Base-by-base conservation (phyloP, 208 protist genomes). In the Acanthamoeba rhysodes region DNA sequence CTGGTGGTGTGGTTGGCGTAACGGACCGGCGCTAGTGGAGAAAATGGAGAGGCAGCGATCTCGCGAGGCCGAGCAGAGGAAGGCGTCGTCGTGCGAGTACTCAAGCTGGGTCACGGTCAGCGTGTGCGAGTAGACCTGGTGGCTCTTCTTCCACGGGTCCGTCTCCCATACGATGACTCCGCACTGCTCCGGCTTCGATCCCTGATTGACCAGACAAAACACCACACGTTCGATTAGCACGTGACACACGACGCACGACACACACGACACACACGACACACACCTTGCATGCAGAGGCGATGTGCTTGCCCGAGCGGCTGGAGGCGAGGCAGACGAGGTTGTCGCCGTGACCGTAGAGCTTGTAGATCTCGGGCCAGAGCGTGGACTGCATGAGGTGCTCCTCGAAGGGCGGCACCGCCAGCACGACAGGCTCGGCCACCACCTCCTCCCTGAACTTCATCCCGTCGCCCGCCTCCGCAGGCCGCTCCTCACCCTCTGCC, bases 321-420 rank as follows among this genome's bases (percentile, higher is more conserved):
- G 27, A 66, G 24, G 95, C 93, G 24, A 98, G 64, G 76, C 94
- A 87, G 14, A 96, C 22, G 18, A 98, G 76, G 50, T 98, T 96
- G 94, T 98, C 95, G 37, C 94, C 94, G 87, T 98, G 97, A 32
- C 97, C 97, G 76, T 94, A 95, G 1, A 98, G 90, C 82, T 98
- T 98, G 50, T 96, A 68, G 18, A 95, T 68, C 88, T 98, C 97
- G 53, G 97, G 95, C 97, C 97, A 98, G 24, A 98, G 95, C 18
- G 96, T 97, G 45, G 93, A 95, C 94, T 98, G 97, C 84, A 97
- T 70, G 14, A 97, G 78, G 68, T 98, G 95, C 57, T 97, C 96
- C 88, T 98, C 97, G 32, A 97, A 93, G 24, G 97, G 97, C 80
- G 97, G 97, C 57, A 57, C 3, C 6, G 7, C 27, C 5, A 97